Conservation (phyloP, 192 early-diverging fungal species). For the Backusella circina region DNA sequence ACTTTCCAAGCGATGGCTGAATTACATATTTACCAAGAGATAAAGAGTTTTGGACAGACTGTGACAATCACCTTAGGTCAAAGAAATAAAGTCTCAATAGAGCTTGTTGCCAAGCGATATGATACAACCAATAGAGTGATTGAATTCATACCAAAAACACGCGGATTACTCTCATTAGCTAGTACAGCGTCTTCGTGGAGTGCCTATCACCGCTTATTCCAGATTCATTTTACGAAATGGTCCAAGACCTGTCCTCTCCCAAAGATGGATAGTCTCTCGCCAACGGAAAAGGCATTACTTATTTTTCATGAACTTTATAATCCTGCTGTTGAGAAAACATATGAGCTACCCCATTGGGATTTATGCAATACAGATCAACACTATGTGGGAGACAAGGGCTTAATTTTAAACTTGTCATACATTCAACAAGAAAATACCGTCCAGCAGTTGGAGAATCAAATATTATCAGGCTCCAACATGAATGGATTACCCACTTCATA, state of each 20-base stretch:
- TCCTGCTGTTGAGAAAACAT: slow-evolving; percentile 16
- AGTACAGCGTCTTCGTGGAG: neutral
- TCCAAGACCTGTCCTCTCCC: neutral
- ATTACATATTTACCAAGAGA: slow-evolving; percentile 6
- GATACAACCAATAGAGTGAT: slow-evolving; percentile 16
- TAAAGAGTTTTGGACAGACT: neutral
- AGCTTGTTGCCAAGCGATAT: slow-evolving; percentile 5
- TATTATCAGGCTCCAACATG: neutral
- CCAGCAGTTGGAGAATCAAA: neutral
- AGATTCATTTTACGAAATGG: slow-evolving; percentile 27
- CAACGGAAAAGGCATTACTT: slow-evolving; percentile 9
- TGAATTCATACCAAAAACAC: slow-evolving; percentile 22
- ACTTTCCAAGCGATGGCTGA: slow-evolving; percentile 2
- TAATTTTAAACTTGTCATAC: slow-evolving; percentile 25
- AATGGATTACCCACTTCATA: neutral
- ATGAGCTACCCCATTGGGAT: slow-evolving; percentile 13
- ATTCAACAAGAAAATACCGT: neutral
- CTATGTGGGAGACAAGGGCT: slow-evolving; percentile 26
- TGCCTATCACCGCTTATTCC: slow-evolving; percentile 11
- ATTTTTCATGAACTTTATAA: slow-evolving; percentile 26
- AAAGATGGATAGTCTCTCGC: neutral
- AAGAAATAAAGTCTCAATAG: neutral
- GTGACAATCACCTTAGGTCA: slow-evolving; percentile 14
- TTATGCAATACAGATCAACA: slow-evolving; percentile 4
- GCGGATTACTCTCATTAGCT: neutral